These are phyloP conservation scores for Thraustochytrium sp. DNA, from an alignment of 352 stramenopile genomes.

Conservation along the genomic window DNA sequence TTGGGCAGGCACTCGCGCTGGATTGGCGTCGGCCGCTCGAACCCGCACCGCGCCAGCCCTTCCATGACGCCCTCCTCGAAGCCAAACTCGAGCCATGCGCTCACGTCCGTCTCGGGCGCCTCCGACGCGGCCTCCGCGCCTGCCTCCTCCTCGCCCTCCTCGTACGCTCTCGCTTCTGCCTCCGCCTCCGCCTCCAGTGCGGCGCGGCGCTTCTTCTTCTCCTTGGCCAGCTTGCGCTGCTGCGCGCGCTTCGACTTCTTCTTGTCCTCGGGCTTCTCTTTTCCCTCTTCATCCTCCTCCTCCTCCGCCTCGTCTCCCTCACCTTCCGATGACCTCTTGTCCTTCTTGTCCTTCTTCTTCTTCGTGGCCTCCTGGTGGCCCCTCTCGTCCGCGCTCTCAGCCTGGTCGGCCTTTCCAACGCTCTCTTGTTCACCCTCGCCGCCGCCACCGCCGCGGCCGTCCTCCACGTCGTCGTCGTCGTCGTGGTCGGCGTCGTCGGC, in stretches of 20 bases:
- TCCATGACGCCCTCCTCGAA: background rate
- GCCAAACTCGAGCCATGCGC: slow-evolving; percentile 23
- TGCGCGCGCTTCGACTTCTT: background rate
- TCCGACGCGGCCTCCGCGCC: background rate
- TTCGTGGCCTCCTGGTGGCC: background rate
- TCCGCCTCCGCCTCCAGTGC: background rate
- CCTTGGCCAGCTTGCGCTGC: background rate
- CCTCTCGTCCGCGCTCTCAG: background rate
- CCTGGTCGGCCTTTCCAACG: background rate
- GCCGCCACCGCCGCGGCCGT: background rate
- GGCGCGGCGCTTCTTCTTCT: background rate
- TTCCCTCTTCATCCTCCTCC: background rate
- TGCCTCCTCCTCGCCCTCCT: background rate
- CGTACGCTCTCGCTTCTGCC: background rate
- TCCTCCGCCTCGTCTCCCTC: background rate
- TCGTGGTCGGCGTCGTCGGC: background rate
- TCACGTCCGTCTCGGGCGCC: background rate
- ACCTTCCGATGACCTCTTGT: background rate
- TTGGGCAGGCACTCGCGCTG: slow-evolving; percentile 66
- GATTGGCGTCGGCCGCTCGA: slow-evolving; percentile 21
- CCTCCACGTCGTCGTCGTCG: background rate
- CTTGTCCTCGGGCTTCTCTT: background rate
- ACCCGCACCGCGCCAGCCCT: background rate
- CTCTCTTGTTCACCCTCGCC: background rate
- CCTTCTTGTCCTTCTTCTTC: background rate